Conservation (phyloP, 1,139 yeast species). For the Lodderomyces oxycetoniae region DNA sequence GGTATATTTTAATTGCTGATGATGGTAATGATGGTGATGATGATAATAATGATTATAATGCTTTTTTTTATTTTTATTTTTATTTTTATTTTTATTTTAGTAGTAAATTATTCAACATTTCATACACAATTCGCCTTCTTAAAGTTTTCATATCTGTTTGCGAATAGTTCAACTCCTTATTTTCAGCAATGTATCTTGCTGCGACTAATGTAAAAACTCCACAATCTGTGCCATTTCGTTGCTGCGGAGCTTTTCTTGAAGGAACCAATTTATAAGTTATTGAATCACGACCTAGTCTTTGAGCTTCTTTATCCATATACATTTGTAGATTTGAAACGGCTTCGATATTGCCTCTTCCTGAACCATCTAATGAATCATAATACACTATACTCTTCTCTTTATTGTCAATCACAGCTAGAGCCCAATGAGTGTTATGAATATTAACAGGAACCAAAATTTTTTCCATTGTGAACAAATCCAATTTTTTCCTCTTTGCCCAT, state of each 20-base stretch:
- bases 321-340: constrained; percentile 52
- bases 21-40: too few species aligned
- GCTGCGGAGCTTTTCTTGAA: constrained; percentile 66
- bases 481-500: constrained; percentile 86
- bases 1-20: constrained; percentile 8
- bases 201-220: constrained; percentile 90
- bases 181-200: constrained; percentile 56
- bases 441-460: constrained; percentile 80
- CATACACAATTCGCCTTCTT: constrained; percentile 67
- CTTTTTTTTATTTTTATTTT: constrained; percentile 2
- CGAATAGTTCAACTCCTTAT: constrained; percentile 45
- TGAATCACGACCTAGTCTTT: constrained; percentile 36
- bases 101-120: constrained; percentile 25
- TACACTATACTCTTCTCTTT: constrained; percentile 54
- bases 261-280: constrained; percentile 30
- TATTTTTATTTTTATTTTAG: constrained; percentile 9
- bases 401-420: constrained; percentile 75
- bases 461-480: constrained; percentile 59
- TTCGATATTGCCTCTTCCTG: constrained; percentile 47
- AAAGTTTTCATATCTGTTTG: constrained; percentile 69
- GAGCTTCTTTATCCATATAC: constrained; percentile 59
- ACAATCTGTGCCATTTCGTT: constrained; percentile 87
- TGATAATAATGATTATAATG: too few species aligned
- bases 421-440: constrained; percentile 86
- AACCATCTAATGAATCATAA: constrained; percentile 63